Conservation (phyloP, 345 rosid species). For the Camelina neglecta region DNA sequence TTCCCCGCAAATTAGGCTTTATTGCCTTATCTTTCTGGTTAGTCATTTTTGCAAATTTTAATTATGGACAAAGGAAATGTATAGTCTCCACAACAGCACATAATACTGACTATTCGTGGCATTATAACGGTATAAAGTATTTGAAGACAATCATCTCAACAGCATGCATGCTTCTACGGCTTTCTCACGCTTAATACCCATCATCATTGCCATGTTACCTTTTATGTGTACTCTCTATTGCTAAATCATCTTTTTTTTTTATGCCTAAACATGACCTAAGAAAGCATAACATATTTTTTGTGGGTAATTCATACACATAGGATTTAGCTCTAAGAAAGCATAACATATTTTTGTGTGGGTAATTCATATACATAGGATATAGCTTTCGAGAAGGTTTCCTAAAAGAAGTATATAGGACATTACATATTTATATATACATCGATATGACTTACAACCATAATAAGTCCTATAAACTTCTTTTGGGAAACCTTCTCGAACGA, state of each 20-base stretch:
- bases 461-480: no score
- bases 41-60: neutral
- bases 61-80: neutral
- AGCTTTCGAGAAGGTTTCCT: neutral
- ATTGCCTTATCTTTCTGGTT: neutral
- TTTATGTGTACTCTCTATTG: neutral
- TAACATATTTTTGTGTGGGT: neutral
- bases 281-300: neutral
- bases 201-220: constrained; percentile 1
- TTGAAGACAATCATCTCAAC: neutral
- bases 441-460: no score
- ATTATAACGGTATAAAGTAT: neutral
- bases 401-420: neutral
- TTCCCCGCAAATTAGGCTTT: constrained; percentile 6
- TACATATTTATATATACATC: no score
- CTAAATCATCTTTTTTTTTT: neutral
- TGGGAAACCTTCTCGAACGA: no score
- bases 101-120: neutral
- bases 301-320: neutral
- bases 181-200: constrained; percentile 7
- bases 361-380: neutral
- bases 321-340: neutral
- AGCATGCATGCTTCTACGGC: constrained; percentile 13
- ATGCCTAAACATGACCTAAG: no score
- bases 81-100: constrained; percentile 9